Evolutionary conservation across 2,329 filamentous ascomycete genomes (phyloP).

Genomic region (Whalleya microplaca): DNA sequence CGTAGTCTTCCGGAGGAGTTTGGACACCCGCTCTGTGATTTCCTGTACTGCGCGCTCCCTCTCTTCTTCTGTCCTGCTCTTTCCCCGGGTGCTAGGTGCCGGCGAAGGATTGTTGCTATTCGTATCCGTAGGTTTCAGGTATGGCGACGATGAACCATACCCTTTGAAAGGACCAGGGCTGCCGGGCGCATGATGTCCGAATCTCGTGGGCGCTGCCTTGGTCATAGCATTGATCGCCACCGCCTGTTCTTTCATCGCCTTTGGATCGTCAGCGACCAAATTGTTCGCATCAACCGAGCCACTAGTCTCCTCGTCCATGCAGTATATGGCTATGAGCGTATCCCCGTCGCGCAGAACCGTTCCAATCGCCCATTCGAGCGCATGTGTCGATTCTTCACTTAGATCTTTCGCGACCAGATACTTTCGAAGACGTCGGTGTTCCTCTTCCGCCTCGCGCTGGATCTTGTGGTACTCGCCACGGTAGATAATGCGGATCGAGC

Average conservation of each 20-base stretch:
- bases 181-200: conserved; percentile 30
- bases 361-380: conserved; percentile 95
- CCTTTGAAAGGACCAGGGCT: conserved; percentile 35
- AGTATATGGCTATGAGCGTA: conserved; percentile 90
- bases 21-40: conserved; percentile 84
- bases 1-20: conserved; percentile 84
- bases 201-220: conserved; percentile 40
- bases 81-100: conserved; percentile 53
- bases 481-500: conserved; percentile 86
- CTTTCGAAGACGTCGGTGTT: conserved; percentile 78
- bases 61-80: conserved; percentile 73
- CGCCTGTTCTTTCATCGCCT: conserved; percentile 75
- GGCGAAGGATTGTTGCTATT: conserved; percentile 47
- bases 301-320: conserved; percentile 83
- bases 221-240: conserved; percentile 69
- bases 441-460: conserved; percentile 76
- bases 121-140: conserved; percentile 42
- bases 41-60: conserved; percentile 78
- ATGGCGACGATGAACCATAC: conserved; percentile 38
- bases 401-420: conserved; percentile 96
- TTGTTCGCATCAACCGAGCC: conserved; percentile 54
- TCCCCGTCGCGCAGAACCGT: conserved; percentile 94
- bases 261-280: conserved; percentile 71
- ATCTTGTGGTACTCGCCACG: conserved; percentile 83
- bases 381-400: conserved; percentile 92